Conservation (phyloP, 2,329 filamentous ascomycete species). For the Ascochyta lentis region DNA sequence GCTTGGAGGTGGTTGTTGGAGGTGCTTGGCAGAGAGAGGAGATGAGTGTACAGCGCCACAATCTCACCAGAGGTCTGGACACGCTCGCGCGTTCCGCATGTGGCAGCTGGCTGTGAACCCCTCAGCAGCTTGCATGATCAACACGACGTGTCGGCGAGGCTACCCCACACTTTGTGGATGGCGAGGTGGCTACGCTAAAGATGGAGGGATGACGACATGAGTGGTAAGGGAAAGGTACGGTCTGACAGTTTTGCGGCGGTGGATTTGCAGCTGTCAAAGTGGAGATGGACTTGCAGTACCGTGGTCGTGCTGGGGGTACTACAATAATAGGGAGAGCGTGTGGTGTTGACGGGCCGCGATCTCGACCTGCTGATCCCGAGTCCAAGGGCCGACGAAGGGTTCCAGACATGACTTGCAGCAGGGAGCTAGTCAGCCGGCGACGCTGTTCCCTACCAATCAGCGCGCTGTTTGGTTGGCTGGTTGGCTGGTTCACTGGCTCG, state of each 20-base stretch:
- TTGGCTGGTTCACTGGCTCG: constrained; percentile 6
- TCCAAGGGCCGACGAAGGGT: constrained; percentile 18
- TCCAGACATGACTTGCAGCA: constrained; percentile 37
- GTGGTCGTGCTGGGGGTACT: no score
- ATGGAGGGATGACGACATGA: background rate
- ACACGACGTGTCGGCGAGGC: constrained; percentile 3
- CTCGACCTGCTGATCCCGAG: constrained; percentile 26
- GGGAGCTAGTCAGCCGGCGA: constrained; percentile 20
- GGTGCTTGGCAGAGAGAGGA: no score
- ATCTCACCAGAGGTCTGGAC: background rate
- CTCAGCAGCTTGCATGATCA: constrained; percentile 6
- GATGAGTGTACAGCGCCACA: background rate
- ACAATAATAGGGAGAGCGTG: no score
- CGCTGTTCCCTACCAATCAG: background rate
- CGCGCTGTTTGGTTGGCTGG: no score
- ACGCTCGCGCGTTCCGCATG: background rate
- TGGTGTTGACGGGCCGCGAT: constrained; percentile 20
- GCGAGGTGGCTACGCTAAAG: background rate
- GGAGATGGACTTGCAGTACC: no score
- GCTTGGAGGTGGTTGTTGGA: no score
- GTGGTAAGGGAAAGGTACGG: background rate
- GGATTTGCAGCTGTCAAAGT: no score
- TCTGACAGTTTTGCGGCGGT: background rate
- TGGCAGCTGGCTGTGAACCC: constrained; percentile 4
- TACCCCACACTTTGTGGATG: constrained; percentile 15